Evolutionary conservation across 2,329 filamentous ascomycete species (phyloP).

Genomic region (Colletotrichum spaethianum): DNA sequence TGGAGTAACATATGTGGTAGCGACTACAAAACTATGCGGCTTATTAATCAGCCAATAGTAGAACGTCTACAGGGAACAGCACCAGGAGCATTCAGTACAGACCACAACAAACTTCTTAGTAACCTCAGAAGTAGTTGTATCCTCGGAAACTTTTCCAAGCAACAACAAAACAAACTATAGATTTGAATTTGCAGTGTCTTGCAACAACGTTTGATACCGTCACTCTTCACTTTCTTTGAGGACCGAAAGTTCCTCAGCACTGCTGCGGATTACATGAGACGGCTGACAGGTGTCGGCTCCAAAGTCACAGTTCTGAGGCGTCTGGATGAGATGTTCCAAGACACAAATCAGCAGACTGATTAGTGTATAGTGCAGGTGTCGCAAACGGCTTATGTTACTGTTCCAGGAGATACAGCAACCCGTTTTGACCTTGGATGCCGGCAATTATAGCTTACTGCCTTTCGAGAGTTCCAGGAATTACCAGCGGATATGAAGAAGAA

Average conservation of each 20-base stretch:
- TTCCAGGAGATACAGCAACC: conserved; percentile 3
- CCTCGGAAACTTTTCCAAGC: conserved; percentile 5
- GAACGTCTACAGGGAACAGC: conserved; percentile 8
- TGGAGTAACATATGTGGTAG: neutral
- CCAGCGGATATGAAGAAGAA: conserved; percentile 3
- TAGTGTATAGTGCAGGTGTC: conserved; percentile 1
- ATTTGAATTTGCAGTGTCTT: neutral
- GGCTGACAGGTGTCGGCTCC: conserved; percentile 6
- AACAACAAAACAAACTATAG: neutral
- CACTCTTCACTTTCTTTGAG: conserved; percentile 16
- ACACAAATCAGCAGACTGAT: neutral
- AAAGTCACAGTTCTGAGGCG: conserved; percentile 4
- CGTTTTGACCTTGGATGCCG: conserved; percentile 16
- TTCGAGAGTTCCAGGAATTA: conserved; percentile 14
- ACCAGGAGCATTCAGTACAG: neutral
- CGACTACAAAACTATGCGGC: neutral
- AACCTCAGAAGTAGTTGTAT: conserved; percentile 11
- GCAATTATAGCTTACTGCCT: conserved; percentile 14
- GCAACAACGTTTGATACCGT: conserved; percentile 1
- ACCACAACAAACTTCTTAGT: conserved; percentile 7
- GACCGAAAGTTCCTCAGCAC: conserved; percentile 8
- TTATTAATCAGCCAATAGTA: neutral
- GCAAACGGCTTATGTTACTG: neutral
- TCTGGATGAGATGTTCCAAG: conserved; percentile 6
- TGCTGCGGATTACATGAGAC: conserved; percentile 1